Evolutionary conservation across 83 land plant species (phyloP).

Genomic region (Larix sibirica): DNA sequence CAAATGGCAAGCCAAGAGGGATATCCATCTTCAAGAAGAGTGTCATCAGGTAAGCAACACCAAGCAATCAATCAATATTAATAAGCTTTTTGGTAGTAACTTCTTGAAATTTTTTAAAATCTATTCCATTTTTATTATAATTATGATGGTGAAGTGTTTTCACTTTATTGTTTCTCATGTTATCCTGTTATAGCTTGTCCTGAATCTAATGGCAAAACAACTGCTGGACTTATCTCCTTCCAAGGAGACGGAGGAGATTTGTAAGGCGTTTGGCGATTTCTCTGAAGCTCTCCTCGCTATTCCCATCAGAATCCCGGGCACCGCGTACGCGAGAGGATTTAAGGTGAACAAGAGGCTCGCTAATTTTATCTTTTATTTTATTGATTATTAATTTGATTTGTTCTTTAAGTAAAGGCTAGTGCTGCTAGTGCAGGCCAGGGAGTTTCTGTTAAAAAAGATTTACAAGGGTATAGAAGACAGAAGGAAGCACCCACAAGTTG

Average conservation of each 20-base stretch:
- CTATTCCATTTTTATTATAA: too few relatives aligned
- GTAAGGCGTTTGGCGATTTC: background rate
- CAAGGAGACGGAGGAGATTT: background rate
- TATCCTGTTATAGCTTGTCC: background rate
- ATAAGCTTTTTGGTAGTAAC: too few relatives aligned
- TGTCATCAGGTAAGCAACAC: slow-evolving; percentile 41
- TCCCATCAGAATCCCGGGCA: background rate
- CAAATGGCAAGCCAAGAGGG: slow-evolving; percentile 1
- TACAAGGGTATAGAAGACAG: slow-evolving; percentile 5
- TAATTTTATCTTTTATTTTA: background rate
- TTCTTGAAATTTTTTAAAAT: too few relatives aligned
- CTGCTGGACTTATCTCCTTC: background rate
- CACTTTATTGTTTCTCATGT: too few relatives aligned
- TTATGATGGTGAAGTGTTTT: too few relatives aligned
- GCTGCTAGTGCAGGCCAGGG: background rate
- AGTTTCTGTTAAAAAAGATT: background rate
- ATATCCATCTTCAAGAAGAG: slow-evolving; percentile 43
- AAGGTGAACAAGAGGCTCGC: background rate
- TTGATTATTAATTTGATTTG: background rate
- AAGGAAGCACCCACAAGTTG: background rate
- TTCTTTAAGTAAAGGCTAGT: background rate
- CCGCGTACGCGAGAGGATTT: background rate
- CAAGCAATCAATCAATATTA: too few relatives aligned
- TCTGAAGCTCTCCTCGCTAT: background rate
- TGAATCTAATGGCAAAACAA: background rate